Evolutionary conservation across 345 rosid genomes (phyloP), one percentile per base, ranked within the genome.

Genomic region (Gossypium ekmanianum): DNA sequence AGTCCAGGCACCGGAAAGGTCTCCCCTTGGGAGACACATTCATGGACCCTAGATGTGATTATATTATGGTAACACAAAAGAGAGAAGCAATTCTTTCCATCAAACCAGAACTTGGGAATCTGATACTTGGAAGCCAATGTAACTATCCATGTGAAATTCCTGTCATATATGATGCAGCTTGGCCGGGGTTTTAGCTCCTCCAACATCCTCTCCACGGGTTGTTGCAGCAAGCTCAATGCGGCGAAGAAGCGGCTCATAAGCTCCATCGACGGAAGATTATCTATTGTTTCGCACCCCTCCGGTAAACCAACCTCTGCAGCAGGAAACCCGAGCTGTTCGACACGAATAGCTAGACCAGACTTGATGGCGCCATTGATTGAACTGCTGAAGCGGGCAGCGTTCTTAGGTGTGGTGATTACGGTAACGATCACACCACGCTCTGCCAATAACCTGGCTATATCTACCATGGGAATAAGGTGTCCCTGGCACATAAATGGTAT

Each of bases 21-120:
- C 18, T 45, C 68, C 6, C n/a, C 39, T 22, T 73, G 29, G 8
- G 69, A 4, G 20, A 79, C 58, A 12, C 43, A 65, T 3, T 76
- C 62, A 27, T 44, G 78, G 7, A 81, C 6, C 45, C 76, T 62
- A 12, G 73, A 76, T 51, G 27, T 45, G 26, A 26, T 79, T 48
- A 66, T 67, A 52, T 51, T 74, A 50, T 72, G 84, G 72, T 27
- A 34, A 72, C 85, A 88, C 77, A 87, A 70, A n/a, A 87, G 61
- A 20, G 72, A 71, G 67, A 89, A 89, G 70, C 90, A 87, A 39
- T 84, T 61, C 51, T 59, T 62, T 34, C 92, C 91, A 50, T 87
- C 88, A 57, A 92, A 92, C 61, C 71, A 59, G 64, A 92, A 77
- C 75, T 89, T 80, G 0, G 92, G 92, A 64, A 90, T 65, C 8